phyloP scores from a whole-genome alignment of 768 basidiomycete genomes.

The Auricularia sp. region DNA sequence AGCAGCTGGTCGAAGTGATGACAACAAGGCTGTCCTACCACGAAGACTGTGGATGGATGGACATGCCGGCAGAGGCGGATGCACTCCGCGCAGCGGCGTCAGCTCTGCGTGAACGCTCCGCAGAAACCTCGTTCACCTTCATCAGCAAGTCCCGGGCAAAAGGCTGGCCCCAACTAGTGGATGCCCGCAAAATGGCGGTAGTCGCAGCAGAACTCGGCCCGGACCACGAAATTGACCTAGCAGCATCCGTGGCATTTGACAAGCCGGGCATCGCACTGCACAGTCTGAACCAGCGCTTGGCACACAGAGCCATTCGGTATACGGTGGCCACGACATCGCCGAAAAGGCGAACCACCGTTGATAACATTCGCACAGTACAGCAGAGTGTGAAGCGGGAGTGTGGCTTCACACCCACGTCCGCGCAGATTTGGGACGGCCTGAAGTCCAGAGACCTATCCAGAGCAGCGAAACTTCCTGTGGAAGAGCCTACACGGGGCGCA shows the following conservation, averaged over 20 bases:
- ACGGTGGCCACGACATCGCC: background rate
- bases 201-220: background rate
- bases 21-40: background rate
- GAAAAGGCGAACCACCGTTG: background rate
- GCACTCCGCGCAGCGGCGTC: background rate
- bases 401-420: background rate
- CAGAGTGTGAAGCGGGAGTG: background rate
- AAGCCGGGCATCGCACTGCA: too few species aligned
- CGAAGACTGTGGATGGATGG: background rate
- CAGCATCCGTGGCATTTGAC: too few species aligned
- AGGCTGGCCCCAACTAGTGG: background rate
- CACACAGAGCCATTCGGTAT: too few species aligned
- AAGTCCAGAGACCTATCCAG: background rate
- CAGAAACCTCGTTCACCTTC: background rate
- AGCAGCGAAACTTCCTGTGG: constrained; percentile 8
- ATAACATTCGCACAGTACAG: background rate
- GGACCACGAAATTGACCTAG: too few species aligned
- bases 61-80: background rate
- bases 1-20: background rate
- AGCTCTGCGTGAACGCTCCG: background rate
- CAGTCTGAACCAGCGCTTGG: too few species aligned
- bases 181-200: background rate
- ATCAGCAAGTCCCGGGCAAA: background rate
- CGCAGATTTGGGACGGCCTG: background rate
- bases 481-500: constrained; percentile 14